Percentiles rank a stretch among this genome's conserved stretches.
These are phyloP conservation scores for Macrophomina phaseolina DNA, from an alignment of 2,329 filamentous ascomycete genomes.

Conservation along the genomic window DNA sequence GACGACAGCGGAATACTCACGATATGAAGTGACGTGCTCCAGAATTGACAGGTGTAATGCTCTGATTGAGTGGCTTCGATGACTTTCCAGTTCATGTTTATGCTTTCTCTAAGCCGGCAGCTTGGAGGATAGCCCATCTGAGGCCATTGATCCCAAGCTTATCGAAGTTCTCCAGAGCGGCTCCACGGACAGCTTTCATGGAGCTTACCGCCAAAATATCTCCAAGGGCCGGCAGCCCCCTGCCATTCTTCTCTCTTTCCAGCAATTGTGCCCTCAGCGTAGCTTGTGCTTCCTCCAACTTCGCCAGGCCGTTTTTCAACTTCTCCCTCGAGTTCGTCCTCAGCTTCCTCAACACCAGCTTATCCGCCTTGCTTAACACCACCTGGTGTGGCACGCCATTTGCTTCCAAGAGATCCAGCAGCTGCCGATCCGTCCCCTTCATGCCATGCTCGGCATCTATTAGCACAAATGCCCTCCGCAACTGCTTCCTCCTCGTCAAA, in stretches of 20 bases:
- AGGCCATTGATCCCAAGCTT: conserved; percentile 65
- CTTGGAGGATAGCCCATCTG: conserved; percentile 68
- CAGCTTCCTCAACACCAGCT: conserved; percentile 50
- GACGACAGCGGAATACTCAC: too few species aligned
- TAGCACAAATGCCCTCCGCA: conserved; percentile 68
- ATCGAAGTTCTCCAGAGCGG: conserved; percentile 48
- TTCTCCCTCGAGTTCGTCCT: conserved; percentile 35
- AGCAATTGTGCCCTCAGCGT: conserved; percentile 32
- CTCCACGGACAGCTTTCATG: conserved; percentile 48
- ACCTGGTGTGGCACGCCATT: conserved; percentile 68
- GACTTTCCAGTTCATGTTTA: background rate
- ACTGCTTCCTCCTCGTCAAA: conserved; percentile 65
- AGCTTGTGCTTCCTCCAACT: background rate
- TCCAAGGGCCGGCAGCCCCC: conserved; percentile 51
- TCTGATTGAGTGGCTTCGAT: background rate
- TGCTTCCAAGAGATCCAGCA: conserved; percentile 62
- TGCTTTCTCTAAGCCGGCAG: conserved; percentile 60
- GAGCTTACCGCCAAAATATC: conserved; percentile 67
- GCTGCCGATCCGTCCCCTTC: conserved; percentile 63
- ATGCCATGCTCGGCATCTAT: conserved; percentile 68
- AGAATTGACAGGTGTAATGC: too few species aligned
- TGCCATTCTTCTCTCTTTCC: conserved; percentile 29
- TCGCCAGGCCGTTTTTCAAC: conserved; percentile 35
- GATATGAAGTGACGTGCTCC: too few species aligned
- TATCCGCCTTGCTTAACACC: conserved; percentile 70